phyloP scores from a whole-genome alignment of 2,329 filamentous ascomycete species.

The Curvularia spicifera region DNA sequence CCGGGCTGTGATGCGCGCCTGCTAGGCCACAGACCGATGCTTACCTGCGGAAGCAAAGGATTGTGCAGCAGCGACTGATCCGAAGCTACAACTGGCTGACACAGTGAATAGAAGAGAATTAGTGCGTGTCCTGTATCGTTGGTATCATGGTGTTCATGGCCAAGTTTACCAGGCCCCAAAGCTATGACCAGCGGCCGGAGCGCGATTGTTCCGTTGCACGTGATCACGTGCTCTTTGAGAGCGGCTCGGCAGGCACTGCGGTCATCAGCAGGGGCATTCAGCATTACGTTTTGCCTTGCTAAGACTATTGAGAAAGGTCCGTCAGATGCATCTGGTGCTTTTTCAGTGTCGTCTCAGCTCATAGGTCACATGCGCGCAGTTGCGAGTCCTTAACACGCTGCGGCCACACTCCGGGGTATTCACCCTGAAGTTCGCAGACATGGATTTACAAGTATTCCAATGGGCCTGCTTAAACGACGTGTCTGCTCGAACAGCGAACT shows the following conservation, averaged over 20 bases:
- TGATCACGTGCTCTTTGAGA: slow-evolving; percentile 12
- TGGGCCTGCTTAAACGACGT: background rate
- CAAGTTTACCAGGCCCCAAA: slow-evolving; percentile 17
- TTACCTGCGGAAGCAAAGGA: slow-evolving; percentile 5
- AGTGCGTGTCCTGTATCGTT: slow-evolving; percentile 8
- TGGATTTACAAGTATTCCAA: background rate
- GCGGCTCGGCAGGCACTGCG: background rate
- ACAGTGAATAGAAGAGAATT: slow-evolving; percentile 4
- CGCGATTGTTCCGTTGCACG: slow-evolving; percentile 19
- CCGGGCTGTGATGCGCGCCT: slow-evolving; percentile 16
- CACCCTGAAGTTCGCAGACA: background rate
- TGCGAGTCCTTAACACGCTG: background rate
- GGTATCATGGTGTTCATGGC: slow-evolving; percentile 23
- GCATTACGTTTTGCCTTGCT: background rate
- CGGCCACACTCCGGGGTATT: background rate
- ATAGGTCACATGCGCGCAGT: background rate
- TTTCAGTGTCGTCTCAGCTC: background rate
- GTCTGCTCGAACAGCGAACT: background rate
- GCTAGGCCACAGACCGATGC: slow-evolving; percentile 9
- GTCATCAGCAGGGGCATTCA: background rate
- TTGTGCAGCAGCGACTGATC: background rate
- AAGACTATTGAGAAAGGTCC: background rate
- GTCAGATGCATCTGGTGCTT: background rate
- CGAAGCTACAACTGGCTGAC: slow-evolving; percentile 8
- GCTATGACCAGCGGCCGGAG: slow-evolving; percentile 25